Evolutionary conservation across 73 alveolate genomes (phyloP).

Genomic region (Tetrahymena elliotti): DNA sequence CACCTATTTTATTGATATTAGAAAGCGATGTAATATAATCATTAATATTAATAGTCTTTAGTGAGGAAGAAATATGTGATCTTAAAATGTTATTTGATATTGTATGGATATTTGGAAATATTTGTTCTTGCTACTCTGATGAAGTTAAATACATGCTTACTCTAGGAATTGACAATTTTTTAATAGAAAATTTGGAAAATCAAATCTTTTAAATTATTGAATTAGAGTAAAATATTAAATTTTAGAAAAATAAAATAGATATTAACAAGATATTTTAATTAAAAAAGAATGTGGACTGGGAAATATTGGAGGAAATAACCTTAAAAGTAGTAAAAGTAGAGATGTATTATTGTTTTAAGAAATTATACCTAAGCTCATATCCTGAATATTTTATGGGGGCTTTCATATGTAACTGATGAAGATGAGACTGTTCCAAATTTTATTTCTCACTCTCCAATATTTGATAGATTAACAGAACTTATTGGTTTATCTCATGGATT

Average conservation of each 20-base stretch:
- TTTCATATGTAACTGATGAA: background rate
- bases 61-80: background rate
- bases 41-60: background rate
- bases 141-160: background rate
- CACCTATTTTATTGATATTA: background rate
- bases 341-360: background rate
- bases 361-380: background rate
- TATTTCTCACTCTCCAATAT: background rate
- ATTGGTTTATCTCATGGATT: background rate
- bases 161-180: background rate
- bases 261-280: background rate
- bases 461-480: background rate
- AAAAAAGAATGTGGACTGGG: background rate
- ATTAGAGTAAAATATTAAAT: background rate
- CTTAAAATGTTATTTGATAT: background rate
- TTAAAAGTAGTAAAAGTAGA: background rate
- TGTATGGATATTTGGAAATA: background rate
- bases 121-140: background rate
- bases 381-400: background rate
- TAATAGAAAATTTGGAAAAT: background rate
- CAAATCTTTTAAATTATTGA: background rate
- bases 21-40: background rate
- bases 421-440: background rate
- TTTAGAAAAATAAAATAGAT: too few relatives aligned
- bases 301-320: background rate